Base-by-base conservation (phyloP, 1,284 basidiomycete genomes). In the Wallemia ichthyophaga region DNA sequence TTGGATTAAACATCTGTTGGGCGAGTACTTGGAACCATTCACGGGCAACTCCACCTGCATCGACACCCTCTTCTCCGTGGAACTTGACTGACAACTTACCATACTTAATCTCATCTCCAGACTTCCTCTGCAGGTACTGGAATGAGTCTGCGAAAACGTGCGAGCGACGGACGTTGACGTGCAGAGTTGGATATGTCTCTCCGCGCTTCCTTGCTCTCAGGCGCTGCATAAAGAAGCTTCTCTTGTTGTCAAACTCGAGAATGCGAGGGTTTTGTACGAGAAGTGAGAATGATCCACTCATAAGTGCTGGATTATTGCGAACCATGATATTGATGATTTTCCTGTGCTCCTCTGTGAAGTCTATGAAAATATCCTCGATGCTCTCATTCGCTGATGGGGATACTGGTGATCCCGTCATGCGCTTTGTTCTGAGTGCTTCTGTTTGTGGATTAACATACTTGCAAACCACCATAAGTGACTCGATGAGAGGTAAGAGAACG, bases 1-100 rank as follows among this genome's bases (percentile, higher is more conserved):
- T 87, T n/a, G 94, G 91, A 69, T 99, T 89, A 72, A 99, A 96
- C 84, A 99, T 99, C 69, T 95, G 91, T 59, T 89, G 78, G 1
- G 92, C 91, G 23, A 99, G 78, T 59, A 95, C 92, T 65, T 89
- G 85, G 80, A 92, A 95, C 92, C 92, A 96, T 72, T 96, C 92
- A 63, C 92, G 78, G 1, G 94, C 95, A 53, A 98, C 87, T 66
- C 94, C 94, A 25, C 94, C 94, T 0, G 94, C 94, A 69, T 98
- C 94, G 57, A 98, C 86, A 63, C 94, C 94, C 66, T 98, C 94
- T 67, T 99, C 94, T 62, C 89, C 83, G 67, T 88, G 87, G 73
- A 98, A 99, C 61, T 89, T 82, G 63, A 98, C 83, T 67, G 83
- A 95, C 62, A 99, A 79, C 70, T 98, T 98, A 64, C 92, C 92